Base-by-base conservation (phyloP, 768 basidiomycete species). In the Candolleomyces efflorescens region DNA sequence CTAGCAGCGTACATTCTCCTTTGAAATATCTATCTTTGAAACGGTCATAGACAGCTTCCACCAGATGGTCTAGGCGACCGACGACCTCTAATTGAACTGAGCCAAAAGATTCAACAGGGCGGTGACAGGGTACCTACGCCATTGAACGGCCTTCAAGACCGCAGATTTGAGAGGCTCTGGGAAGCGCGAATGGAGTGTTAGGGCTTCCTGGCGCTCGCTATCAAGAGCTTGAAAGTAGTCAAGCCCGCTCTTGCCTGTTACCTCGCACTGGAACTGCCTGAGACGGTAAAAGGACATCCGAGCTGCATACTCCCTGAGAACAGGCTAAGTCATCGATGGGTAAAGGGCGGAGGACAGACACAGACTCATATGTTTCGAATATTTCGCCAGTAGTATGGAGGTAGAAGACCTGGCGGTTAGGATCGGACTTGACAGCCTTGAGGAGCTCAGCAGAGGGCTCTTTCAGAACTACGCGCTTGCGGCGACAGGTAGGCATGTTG, bases 211-310 rank as follows among this genome's bases (percentile, higher is more conserved):
- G 59, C 82, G 85, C 73, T 99, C 97, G 58, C 92, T 94, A 64
- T 92, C 87, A 46, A 95, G 79, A 22, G 97, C 97, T 67, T 93
- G 86, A 72, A 95, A 97, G 75, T 94, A 99, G 77, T 92, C 90
- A 54, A 98, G 81, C 55, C 88, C 87, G 63, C 91, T 89, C 77
- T 94, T 96, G 72, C 95, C 94, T 36, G 92, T 94, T 66, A 95
- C 92, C 76, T 98, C 96, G 70, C 96, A 98, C 68, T 96, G 93
- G 74, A 98, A 98, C 67, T 94, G 89, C 68, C 92, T 94, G 59
- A 92, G 82, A 55, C 86, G 83, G 77, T 97, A 97, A 79, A 97
- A 98, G 59, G 91, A 89, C 83, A 96, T 90, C 65, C 96, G 89
- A 36, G 91, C 84, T 46, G 90, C 84, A 77, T 96, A 98, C 22